Evolutionary conservation across 495 filamentous ascomycete genomes (phyloP), one percentile per base, ranked within the genome.

Genomic region (Sporormia fimetaria): DNA sequence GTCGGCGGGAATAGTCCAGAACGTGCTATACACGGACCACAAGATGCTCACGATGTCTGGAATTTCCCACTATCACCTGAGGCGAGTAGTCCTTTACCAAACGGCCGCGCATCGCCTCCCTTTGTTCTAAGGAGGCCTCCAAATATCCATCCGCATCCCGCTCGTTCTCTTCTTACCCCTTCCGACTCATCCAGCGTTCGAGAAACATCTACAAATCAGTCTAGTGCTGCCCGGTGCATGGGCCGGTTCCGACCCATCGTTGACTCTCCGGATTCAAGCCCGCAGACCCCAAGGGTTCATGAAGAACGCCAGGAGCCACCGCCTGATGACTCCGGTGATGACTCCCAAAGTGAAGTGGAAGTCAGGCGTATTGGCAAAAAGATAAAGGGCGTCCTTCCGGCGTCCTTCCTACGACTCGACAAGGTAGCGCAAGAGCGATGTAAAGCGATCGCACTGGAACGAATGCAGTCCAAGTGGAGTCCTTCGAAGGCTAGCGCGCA

Each of bases 371-470:
- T 66, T 11, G 62, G 70, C 27, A 70, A 66, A 30, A 75, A 63
- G 42, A 88, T 88, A 30, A 77, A 76, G 38, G 87, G 87, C 24
- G 86, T 94, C 11, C 69, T 96, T 29, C 87, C 88, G 24, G 88
- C 88, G 4, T 95, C 88, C 3, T 94, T 81, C 80, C 68, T 92
- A 30, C 74, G 81, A 47, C 65, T 96, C 26, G 78, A 94, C 50
- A 63, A 66, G 37, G 58, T 60, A 42, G 33, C 59, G 33, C 51
- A 59, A 37, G 37, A 43, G 20, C 62, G 42, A 49, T 67, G 52
- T 41, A 54, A 66, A 58, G 48, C 63, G 43, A 12, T 14, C 8
- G 31, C 39, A 6, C 38, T 21, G 12, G 22, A 42, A 10, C 31
- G 36, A 61, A 34, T 3, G 17, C 9, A 25, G 14, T 4, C 8